Conservation (phyloP, 83 land plant species). For the Thuja plicata region DNA sequence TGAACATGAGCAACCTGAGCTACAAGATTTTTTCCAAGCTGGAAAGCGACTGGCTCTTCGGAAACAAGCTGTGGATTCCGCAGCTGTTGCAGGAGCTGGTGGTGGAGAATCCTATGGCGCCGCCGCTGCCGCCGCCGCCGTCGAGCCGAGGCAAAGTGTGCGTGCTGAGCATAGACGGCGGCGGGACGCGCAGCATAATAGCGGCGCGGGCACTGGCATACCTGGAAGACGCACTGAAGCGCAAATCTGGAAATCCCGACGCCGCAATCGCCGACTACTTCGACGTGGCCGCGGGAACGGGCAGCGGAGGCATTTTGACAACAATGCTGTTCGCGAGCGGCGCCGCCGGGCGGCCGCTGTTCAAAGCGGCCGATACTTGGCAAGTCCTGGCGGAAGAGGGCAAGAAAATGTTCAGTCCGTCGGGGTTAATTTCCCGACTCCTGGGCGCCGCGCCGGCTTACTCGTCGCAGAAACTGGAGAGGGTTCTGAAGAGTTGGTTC, state of each 20-base stretch:
- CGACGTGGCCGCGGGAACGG: conserved; percentile 71
- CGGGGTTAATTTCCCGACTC: conserved; percentile 22
- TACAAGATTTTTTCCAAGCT: conserved; percentile 26
- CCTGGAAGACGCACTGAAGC: conserved; percentile 55
- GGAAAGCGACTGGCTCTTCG: conserved; percentile 29
- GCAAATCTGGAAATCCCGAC: conserved; percentile 36
- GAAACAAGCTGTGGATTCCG: conserved; percentile 20
- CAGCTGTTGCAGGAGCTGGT: conserved; percentile 7
- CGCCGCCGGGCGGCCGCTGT: conserved; percentile 43
- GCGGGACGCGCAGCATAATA: conserved; percentile 45
- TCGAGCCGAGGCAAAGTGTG: conserved; percentile 57
- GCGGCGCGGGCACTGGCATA: conserved; percentile 51
- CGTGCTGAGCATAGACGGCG: conserved; percentile 57
- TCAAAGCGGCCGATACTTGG: conserved; percentile 47
- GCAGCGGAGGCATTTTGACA: conserved; percentile 64
- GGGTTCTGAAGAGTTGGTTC: conserved; percentile 39
- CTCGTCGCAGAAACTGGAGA: conserved; percentile 49
- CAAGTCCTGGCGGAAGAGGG: conserved; percentile 31
- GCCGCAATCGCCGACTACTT: conserved; percentile 72
- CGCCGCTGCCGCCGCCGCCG: neutral
- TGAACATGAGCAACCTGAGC: neutral
- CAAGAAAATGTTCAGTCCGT: conserved; percentile 36
- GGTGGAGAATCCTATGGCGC: neutral
- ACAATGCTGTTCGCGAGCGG: conserved; percentile 60
- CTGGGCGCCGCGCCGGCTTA: conserved; percentile 27